phyloP scores from a whole-genome alignment of 495 filamentous ascomycete species.

The Lasiosphaeria ovina region DNA sequence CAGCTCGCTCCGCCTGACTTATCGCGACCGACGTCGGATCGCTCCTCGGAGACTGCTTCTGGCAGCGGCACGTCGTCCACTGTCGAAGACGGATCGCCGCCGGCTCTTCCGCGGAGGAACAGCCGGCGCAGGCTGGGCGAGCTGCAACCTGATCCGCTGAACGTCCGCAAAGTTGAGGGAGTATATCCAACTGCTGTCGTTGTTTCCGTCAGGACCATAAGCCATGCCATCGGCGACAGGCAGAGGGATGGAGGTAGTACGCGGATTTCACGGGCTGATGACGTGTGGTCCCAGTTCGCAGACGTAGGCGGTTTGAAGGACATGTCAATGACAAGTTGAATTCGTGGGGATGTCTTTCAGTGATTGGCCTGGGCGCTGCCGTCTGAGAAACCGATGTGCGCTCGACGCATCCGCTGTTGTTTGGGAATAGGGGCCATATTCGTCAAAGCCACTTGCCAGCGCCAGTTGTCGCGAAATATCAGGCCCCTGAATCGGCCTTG shows the following conservation, averaged over 20 bases:
- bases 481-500: no score
- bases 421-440: no score
- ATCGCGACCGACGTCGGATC: no score
- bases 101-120: constrained; percentile 19
- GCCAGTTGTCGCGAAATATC: no score
- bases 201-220: constrained; percentile 1
- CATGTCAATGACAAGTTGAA: background rate
- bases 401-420: no score
- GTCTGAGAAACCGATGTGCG: no score
- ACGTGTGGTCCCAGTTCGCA: constrained; percentile 36
- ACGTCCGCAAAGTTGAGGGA: constrained; percentile 20
- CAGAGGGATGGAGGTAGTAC: constrained; percentile 4
- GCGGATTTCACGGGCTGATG: constrained; percentile 3
- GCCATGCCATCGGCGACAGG: background rate
- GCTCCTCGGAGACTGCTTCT: no score
- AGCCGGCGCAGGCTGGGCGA: constrained; percentile 16
- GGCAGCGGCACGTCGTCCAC: no score
- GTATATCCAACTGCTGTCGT: background rate
- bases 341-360: no score
- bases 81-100: constrained; percentile 3
- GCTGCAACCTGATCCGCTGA: constrained; percentile 20
- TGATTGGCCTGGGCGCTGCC: no score
- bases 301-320: constrained; percentile 34
- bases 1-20: no score
- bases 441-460: no score